Base-by-base conservation (phyloP, 257 asterid genomes). In the Nyctanthes arbortristis region DNA sequence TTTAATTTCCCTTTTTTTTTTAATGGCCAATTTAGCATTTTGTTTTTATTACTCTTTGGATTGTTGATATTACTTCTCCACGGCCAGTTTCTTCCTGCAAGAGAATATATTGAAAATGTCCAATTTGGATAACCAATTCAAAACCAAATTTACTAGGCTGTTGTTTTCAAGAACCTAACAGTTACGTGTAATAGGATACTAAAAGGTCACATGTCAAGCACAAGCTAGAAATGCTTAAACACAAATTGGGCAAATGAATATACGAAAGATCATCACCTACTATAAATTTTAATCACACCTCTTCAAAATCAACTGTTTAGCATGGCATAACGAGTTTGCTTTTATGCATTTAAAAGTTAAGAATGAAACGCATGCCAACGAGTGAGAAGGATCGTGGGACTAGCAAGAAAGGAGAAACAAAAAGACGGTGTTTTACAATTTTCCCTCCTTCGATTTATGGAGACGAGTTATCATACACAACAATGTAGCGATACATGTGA, bases 371-470 rank as follows among this genome's bases (percentile, higher is more conserved):
- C 30, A 11, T 3, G 52, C 31, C 33, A 34, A 49, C 31, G 9
- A 60, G 33, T 60, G 71, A 52, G 35, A 39, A 59, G 40, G 73
- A 27, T 68, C 40, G 67, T 57, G 78, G 78, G 63, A 60, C 80
- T 47, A 2, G 52, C 52, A 73, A 40, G 75, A 74, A 75, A 80
- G 68, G 31, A 65, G 81, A 61, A 79, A 77, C 78, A 78, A 81
- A 84, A 86, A 36, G 54, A 60, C 65, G 70, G 4, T 69, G 85
- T 82, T 81, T 72, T 83, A 86, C 91, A 86, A 74, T 74, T 82
- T 71, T 33, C 75, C 79, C 70, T 52, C 68, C 79, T 77, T 47
- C 75, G 76, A 68, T 73, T 84, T 84, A 77, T 72, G 87, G 35
- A 59, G 82, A 72, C 59, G 84, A 76, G 81, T 74, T 63, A 78